phyloP scores from a whole-genome alignment of 2,329 filamentous ascomycete species.

The Calonectria hongkongensis region DNA sequence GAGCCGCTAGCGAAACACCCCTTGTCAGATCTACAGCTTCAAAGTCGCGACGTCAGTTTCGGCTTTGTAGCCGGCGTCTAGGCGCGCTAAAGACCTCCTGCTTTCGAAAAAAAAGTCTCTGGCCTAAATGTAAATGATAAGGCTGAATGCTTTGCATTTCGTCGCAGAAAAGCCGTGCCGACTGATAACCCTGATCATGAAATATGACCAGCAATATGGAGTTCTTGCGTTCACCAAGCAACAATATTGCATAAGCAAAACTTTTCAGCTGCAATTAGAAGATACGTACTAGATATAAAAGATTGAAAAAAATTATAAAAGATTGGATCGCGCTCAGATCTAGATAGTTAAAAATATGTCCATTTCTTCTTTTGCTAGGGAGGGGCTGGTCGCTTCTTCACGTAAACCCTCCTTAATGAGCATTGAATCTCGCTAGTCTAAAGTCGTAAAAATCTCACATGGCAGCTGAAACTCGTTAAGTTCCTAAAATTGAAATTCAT shows the following conservation, averaged over 20 bases:
- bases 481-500: too few species aligned
- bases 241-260: neutral
- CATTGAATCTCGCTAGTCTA: neutral
- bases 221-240: neutral
- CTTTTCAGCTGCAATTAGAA: neutral
- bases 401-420: neutral
- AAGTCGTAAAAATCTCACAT: too few species aligned
- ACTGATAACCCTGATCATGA: neutral
- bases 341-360: neutral
- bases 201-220: too few species aligned
- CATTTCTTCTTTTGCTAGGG: neutral
- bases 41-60: conserved; percentile 28
- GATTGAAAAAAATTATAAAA: neutral
- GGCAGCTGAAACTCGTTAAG: too few species aligned
- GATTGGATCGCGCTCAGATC: neutral
- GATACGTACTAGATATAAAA: neutral
- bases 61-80: conserved; percentile 18
- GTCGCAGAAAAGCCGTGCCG: neutral
- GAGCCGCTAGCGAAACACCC: conserved; percentile 32
- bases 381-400: neutral
- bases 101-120: neutral
- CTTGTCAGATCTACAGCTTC: conserved; percentile 35
- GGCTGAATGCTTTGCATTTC: neutral
- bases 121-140: neutral
- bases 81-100: neutral